Evolutionary conservation across 257 asterid species (phyloP), one percentile per base, ranked within the genome.

Genomic region (Sherardia arvensis): DNA sequence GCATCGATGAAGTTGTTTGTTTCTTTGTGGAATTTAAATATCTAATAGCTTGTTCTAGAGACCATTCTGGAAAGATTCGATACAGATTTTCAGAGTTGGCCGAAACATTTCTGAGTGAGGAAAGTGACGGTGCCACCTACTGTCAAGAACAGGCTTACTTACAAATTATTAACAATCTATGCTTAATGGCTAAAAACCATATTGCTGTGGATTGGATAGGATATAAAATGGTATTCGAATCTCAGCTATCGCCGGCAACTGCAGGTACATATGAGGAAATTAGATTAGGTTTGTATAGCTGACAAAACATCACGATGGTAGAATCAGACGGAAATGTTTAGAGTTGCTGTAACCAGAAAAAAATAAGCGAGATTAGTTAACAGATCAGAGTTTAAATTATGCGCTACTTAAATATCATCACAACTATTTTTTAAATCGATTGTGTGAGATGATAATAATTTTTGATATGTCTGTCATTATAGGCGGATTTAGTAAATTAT

Each of bases 271-370:
- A 10, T 25, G 32, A 9, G 17, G 66, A 40, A 26, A 62, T 25
- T 2, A 62, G 68, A 60, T 48, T 48, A 47, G 53, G 51, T 64
- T 64, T 64, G 15, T 38, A 38, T 9, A 38, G 47, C 47, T 38
- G 47, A 38, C 47, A 38, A 4, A 9, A 11, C 9, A 38, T 11
- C 11, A 33, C 40, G 9, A 33, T 33, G n/a, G n/a, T n/a, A n/a
- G n/a, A n/a, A n/a, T n/a, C n/a, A n/a, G n/a, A n/a, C n/a, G n/a
- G n/a, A n/a, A n/a, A n/a, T n/a, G n/a, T n/a, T n/a, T n/a, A n/a
- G n/a, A n/a, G n/a, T n/a, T n/a, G n/a, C n/a, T n/a, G n/a, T n/a
- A n/a, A n/a, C n/a, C n/a, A n/a, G n/a, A n/a, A n/a, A n/a, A n/a
- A n/a, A n/a, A n/a, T n/a, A n/a, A n/a, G n/a, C n/a, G n/a, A n/a